Conservation (phyloP, 148 eudicot genomes). For the Rhododendron griersonianum region DNA sequence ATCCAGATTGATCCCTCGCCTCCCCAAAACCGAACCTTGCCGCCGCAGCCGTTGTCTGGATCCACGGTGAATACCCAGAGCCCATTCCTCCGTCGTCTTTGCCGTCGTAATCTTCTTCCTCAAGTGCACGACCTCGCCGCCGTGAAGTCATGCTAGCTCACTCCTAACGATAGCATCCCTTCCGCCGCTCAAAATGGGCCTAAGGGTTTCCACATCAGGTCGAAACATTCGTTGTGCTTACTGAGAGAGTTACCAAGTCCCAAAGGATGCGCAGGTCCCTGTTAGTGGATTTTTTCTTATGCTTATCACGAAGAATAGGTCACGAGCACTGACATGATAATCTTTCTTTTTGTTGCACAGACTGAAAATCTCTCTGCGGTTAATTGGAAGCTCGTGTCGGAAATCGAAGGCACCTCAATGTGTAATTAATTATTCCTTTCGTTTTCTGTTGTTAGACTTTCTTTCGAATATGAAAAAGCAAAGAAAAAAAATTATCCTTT, state of each 20-base stretch:
- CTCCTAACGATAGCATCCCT: neutral
- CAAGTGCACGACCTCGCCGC: neutral
- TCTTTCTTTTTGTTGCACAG: neutral
- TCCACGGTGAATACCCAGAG: neutral
- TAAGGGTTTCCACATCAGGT: neutral
- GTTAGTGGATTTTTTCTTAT: neutral
- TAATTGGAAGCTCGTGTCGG: neutral
- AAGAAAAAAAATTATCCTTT: neutral
- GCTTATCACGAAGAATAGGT: neutral
- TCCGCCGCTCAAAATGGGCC: neutral
- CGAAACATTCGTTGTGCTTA: neutral
- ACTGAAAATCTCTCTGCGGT: neutral
- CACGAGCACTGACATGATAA: neutral
- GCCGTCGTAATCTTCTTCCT: neutral
- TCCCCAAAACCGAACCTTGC: neutral
- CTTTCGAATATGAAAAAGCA: neutral
- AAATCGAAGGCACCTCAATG: neutral
- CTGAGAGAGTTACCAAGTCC: conserved; percentile 1
- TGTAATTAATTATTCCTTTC: neutral
- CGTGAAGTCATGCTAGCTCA: neutral
- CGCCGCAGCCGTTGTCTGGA: neutral
- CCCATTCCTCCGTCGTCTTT: neutral
- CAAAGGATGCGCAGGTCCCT: conserved; percentile 14
- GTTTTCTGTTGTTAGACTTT: neutral
- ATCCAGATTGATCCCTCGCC: neutral